These are phyloP conservation scores for Ceriops decandra DNA, from an alignment of 345 rosid species.

Conservation along the genomic window DNA sequence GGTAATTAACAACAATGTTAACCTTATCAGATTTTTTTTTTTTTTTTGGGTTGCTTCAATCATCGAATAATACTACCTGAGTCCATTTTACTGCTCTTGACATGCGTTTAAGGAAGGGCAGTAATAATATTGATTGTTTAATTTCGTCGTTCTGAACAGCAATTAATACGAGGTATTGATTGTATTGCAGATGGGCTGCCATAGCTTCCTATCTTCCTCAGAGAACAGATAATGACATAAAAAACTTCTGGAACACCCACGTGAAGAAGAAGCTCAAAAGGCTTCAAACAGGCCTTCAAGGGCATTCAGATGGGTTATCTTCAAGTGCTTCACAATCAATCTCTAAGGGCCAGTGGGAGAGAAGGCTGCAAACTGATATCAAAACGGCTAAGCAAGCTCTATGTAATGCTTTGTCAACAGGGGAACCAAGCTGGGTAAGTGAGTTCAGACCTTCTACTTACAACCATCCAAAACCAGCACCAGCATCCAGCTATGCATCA, in stretches of 20 bases:
- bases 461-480: constrained; percentile 13
- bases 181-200: constrained; percentile 88
- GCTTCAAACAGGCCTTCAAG: constrained; percentile 40
- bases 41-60: neutral
- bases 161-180: constrained; percentile 8
- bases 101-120: neutral
- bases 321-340: constrained; percentile 27
- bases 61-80: no score
- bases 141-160: neutral
- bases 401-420: constrained; percentile 66
- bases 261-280: constrained; percentile 79
- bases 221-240: constrained; percentile 90
- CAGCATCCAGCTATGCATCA: constrained; percentile 44
- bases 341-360: constrained; percentile 80
- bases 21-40: neutral
- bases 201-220: constrained; percentile 97
- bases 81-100: neutral
- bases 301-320: constrained; percentile 34
- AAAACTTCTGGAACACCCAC: constrained; percentile 93
- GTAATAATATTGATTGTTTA: neutral
- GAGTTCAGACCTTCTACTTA: constrained; percentile 17
- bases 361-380: constrained; percentile 85
- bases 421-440: constrained; percentile 27
- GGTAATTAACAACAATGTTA: constrained; percentile 36
- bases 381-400: constrained; percentile 80